Conservation (phyloP, 345 rosid species). For the Tarenaya hassleriana region DNA sequence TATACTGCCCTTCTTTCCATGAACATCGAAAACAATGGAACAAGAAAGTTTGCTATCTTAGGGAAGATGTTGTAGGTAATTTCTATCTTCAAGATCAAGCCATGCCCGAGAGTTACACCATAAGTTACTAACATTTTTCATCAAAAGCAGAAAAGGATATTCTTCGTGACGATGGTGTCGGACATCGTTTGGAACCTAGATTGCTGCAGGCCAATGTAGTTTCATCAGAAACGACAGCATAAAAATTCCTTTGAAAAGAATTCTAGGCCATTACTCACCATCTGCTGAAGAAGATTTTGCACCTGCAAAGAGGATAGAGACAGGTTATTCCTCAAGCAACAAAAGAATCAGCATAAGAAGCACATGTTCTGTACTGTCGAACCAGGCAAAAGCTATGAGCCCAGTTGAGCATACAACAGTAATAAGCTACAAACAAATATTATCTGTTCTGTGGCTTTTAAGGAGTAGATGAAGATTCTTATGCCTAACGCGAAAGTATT, state of each 20-base stretch:
- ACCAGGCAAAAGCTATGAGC: slow-evolving; percentile 24
- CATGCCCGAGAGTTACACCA: slow-evolving; percentile 3
- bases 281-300: slow-evolving; percentile 66
- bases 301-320: slow-evolving; percentile 40
- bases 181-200: slow-evolving; percentile 76
- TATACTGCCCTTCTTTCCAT: too few relatives aligned
- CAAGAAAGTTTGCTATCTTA: neutral
- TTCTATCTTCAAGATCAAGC: slow-evolving; percentile 8
- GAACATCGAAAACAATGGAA: too few relatives aligned
- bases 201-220: slow-evolving; percentile 46
- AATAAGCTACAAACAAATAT: slow-evolving; percentile 6
- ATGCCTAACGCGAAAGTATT: slow-evolving; percentile 1
- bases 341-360: slow-evolving; percentile 3
- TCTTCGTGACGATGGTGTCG: slow-evolving; percentile 60
- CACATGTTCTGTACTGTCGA: slow-evolving; percentile 20
- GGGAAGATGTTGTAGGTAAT: slow-evolving; percentile 2
- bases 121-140: slow-evolving; percentile 1
- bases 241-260: slow-evolving; percentile 8
- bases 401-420: slow-evolving; percentile 16
- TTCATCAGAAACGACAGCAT: slow-evolving; percentile 7
- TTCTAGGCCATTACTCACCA: slow-evolving; percentile 39
- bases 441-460: slow-evolving; percentile 5
- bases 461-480: slow-evolving; percentile 20
- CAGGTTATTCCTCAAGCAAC: neutral
- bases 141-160: slow-evolving; percentile 40